phyloP scores from a whole-genome alignment of 306 rosid genomes.

The Lagenaria siceraria region DNA sequence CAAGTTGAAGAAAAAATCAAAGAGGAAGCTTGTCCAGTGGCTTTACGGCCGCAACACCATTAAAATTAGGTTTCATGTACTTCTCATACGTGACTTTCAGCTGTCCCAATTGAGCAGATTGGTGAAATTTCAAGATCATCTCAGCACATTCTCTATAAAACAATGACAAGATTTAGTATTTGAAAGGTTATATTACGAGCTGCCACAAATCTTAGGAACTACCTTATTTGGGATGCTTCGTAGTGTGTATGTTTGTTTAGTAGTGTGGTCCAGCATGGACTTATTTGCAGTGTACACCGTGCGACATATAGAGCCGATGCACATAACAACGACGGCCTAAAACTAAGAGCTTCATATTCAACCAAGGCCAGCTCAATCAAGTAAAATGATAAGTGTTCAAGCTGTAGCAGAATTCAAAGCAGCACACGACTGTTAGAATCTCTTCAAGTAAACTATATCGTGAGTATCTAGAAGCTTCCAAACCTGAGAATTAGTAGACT shows the following conservation, averaged over 20 bases:
- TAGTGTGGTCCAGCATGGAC: slow-evolving; percentile 62
- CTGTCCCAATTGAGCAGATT: slow-evolving; percentile 44
- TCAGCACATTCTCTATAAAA: slow-evolving; percentile 48
- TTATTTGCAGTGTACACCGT: slow-evolving; percentile 51
- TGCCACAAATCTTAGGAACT: not conserved
- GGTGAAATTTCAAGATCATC: slow-evolving; percentile 61
- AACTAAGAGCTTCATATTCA: slow-evolving; percentile 64
- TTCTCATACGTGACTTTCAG: slow-evolving; percentile 54
- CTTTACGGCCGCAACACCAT: slow-evolving; percentile 41
- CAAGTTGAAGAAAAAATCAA: slow-evolving; percentile 14
- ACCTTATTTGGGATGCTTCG: slow-evolving; percentile 60
- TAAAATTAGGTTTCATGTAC: slow-evolving; percentile 37
- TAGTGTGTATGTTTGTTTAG: slow-evolving; percentile 65
- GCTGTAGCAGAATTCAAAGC: slow-evolving; percentile 27
- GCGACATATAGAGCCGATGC: slow-evolving; percentile 89
- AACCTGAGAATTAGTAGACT: slow-evolving; percentile 65
- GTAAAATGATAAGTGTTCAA: slow-evolving; percentile 70
- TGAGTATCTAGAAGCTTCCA: not conserved
- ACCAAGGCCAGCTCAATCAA: slow-evolving; percentile 59
- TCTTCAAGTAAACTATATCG: not conserved
- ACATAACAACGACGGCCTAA: slow-evolving; percentile 69
- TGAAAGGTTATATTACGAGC: not conserved
- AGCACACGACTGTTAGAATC: not conserved
- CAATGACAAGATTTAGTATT: not conserved
- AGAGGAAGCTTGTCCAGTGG: slow-evolving; percentile 55